Evolutionary conservation across 495 filamentous ascomycete species (phyloP), one percentile per base, ranked within the genome.

Genomic region (Peziza echinospora): DNA sequence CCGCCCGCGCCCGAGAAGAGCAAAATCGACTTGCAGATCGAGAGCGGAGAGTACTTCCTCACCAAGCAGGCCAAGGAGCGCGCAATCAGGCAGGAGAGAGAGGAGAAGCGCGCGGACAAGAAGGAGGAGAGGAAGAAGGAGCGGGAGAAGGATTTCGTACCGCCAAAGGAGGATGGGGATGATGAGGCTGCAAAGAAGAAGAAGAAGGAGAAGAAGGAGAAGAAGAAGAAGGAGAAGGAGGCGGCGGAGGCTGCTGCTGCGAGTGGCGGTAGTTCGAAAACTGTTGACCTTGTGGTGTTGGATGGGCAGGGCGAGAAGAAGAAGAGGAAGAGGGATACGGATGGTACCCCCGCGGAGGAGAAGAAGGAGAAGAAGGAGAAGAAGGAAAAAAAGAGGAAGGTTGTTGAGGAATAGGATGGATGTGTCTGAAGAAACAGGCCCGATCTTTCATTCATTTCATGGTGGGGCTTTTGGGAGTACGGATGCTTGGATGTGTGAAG

Each of bases 1-100:
- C 73, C 68, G 43, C 72, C 71, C 47, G 75, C 77, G 42, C 75
- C 76, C 51, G 82, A 87, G 68, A 85, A 86, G 73, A 93, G 84
- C 72, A 99, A 96, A 75, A 73, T 99, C 50, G 89, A 99, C 63
- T 65, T 89, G 60, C 87, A 96, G 71, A 89, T 96, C 65, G 89
- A 99, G 72, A 85, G 74, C 54, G 91, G 91, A 60, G 89, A 96
- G 67, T 96, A 89, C 65, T 94, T 96, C 66, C 64, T 96, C 58
- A 74, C 75, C 46, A 91, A 91, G 70, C 75, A 89, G 57, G 84
- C 82, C 43, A 91, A 85, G 70, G 83, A 91, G 51, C 70, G 87
- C 44, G 81, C 72, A 46, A 75, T 68, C 45, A 77, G 78, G 64
- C 80, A 87, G 52, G 77, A 80, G 53, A 67, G 81, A 45, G 70